Evolutionary conservation across 306 rosid genomes (phyloP), one percentile per base, ranked within the genome.

Genomic region (Casuarina equisetifolia): DNA sequence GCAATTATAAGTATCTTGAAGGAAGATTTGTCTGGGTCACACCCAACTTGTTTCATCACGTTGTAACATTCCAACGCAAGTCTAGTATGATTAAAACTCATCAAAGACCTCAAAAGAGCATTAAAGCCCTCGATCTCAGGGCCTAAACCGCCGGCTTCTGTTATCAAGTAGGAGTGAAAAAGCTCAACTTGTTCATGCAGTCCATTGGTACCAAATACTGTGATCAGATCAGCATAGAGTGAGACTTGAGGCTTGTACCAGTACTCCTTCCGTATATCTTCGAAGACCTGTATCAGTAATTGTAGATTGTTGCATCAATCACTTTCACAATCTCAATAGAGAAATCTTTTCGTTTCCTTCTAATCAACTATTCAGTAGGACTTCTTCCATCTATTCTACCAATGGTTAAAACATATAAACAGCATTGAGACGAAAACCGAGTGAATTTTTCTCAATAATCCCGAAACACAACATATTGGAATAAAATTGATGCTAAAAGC

Each of bases 241-340:
- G 81, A 80, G 52, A 85, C 84, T 79, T 70, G 83, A 25, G 87
- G 89, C 82, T 79, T 85, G 51, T 85, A 80, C 87, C 89, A 81
- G 77, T 74, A 46, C 51, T 88, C 91, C 70, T 59, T 81, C 67
- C 84, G 81, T 49, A 88, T 72, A 45, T 85, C 87, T 46, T 88
- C 81, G 10, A 85, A 83, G 32, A 88, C 85, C 91, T 85, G 19
- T 48, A 5, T n/a, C 59, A 52, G 51, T 62, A 70, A 40, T 32
- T 73, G 11, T 3, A 48, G 51, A 48, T 48, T 9, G 11, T 48
- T 48, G 51, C 13, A 48, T 10, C 9, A 2, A 9, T 48, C 11
- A 9, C 13, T 48, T 48, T 48, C 51, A 9, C 51, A 9, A 48
- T 9, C 11, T 48, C 7, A 5, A 4, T 46, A 46, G 9, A 46